phyloP scores from a whole-genome alignment of 2,329 filamentous ascomycete species.

The Cordyceps tenuipes region DNA sequence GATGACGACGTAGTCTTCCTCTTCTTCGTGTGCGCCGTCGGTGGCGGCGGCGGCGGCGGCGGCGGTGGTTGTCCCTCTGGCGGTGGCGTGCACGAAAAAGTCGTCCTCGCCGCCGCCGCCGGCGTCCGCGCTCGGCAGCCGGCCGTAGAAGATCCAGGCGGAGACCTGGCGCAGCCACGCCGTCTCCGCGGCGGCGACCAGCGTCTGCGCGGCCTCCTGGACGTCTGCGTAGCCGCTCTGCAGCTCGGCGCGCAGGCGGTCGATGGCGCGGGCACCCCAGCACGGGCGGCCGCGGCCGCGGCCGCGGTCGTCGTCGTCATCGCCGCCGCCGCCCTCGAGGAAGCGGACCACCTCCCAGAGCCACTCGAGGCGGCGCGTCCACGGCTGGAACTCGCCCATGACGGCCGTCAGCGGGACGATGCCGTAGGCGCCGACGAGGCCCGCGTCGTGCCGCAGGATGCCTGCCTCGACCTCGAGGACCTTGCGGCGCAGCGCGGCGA shows the following conservation, averaged over 20 bases:
- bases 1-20: conserved; percentile 49
- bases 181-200: conserved; percentile 73
- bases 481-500: conserved; percentile 73
- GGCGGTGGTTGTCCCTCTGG: conserved; percentile 21
- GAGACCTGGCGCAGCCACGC: conserved; percentile 88
- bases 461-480: conserved; percentile 75
- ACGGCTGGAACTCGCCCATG: conserved; percentile 76
- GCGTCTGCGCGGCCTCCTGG: conserved; percentile 62
- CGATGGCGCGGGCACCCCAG: conserved; percentile 65
- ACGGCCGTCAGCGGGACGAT: conserved; percentile 86
- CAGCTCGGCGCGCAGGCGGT: conserved; percentile 65
- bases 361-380: conserved; percentile 81
- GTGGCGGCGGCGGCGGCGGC: conserved; percentile 27
- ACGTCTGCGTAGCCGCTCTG: conserved; percentile 87
- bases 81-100: conserved; percentile 64
- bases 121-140: conserved; percentile 65
- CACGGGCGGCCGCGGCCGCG: conserved; percentile 32
- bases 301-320: conserved; percentile 10
- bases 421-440: conserved; percentile 70
- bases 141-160: conserved; percentile 85
- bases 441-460: conserved; percentile 68
- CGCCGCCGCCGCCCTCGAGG: conserved; percentile 48
- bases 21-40: conserved; percentile 19
- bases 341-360: conserved; percentile 65
- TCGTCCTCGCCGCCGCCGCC: conserved; percentile 45